phyloP scores from a whole-genome alignment of 2,329 filamentous ascomycete genomes.

The Aspergillus ruber region DNA sequence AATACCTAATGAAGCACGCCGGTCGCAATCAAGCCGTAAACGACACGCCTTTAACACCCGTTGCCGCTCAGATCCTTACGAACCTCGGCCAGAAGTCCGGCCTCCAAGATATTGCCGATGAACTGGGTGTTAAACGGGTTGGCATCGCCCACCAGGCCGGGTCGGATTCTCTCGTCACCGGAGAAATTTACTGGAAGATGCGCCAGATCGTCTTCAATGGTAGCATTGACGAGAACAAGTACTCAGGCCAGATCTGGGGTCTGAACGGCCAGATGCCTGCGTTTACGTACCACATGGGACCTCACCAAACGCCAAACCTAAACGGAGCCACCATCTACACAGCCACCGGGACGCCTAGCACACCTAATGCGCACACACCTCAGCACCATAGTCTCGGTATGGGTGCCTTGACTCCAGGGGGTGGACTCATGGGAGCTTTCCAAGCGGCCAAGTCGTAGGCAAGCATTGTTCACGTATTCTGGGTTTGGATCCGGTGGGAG shows the following conservation, averaged over 20 bases:
- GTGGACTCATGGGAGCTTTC: constrained; percentile 71
- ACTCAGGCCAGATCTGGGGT: constrained; percentile 88
- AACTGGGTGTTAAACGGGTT: constrained; percentile 81
- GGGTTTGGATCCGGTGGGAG: constrained; percentile 8
- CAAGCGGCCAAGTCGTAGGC: constrained; percentile 27
- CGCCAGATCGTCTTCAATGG: constrained; percentile 81
- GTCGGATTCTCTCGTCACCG: constrained; percentile 87
- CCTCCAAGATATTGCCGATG: constrained; percentile 87
- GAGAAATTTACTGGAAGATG: constrained; percentile 91
- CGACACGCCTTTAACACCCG: constrained; percentile 56
- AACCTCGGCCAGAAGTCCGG: constrained; percentile 87
- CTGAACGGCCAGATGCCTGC: constrained; percentile 65
- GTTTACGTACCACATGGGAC: constrained; percentile 38
- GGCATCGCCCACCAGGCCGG: constrained; percentile 88
- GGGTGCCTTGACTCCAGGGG: constrained; percentile 70
- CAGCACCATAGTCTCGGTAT: constrained; percentile 50
- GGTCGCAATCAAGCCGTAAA: constrained; percentile 63
- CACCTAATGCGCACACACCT: constrained; percentile 53
- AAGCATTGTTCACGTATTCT: constrained; percentile 2
- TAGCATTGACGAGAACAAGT: constrained; percentile 68
- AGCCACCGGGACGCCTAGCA: constrained; percentile 56
- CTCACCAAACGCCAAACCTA: constrained; percentile 48
- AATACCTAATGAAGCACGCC: constrained; percentile 91
- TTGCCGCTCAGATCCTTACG: constrained; percentile 66
- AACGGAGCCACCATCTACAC: constrained; percentile 49